Conservation (phyloP, 441 rosid species). For the Manihot esculenta region DNA sequence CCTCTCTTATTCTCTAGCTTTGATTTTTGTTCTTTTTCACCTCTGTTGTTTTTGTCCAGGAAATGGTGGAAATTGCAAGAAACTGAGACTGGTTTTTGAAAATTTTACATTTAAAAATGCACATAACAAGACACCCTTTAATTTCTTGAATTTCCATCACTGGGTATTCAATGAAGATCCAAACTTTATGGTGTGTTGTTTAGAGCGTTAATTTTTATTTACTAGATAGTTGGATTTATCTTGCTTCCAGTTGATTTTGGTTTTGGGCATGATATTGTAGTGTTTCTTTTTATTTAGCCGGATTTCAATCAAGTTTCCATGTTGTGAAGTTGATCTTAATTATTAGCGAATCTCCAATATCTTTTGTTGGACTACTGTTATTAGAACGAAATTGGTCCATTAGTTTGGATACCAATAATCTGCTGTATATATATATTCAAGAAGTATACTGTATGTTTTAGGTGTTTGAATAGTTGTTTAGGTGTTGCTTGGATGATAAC, state of each 20-base stretch:
- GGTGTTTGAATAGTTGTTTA: too few species aligned
- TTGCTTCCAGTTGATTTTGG: background rate
- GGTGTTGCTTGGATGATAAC: slow-evolving; percentile 13
- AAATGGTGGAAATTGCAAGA: background rate
- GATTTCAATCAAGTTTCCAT: background rate
- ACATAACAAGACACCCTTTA: background rate
- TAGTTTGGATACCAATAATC: background rate
- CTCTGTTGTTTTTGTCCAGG: background rate
- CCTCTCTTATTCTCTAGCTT: background rate
- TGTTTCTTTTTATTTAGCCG: background rate
- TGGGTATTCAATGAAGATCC: slow-evolving; percentile 1
- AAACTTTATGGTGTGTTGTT: background rate
- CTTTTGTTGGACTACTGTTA: background rate
- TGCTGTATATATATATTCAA: background rate
- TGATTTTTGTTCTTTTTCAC: background rate
- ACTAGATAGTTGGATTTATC: background rate
- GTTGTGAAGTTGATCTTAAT: background rate
- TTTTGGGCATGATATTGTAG: background rate
- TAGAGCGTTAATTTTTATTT: background rate
- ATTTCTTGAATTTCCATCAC: background rate
- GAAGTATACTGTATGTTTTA: too few species aligned
- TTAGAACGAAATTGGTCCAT: background rate
- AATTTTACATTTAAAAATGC: background rate
- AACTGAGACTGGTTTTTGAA: background rate
- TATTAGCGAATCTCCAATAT: background rate